Conservation (phyloP, 371 early-diverging fungal genomes). For the Mucor sp. region DNA sequence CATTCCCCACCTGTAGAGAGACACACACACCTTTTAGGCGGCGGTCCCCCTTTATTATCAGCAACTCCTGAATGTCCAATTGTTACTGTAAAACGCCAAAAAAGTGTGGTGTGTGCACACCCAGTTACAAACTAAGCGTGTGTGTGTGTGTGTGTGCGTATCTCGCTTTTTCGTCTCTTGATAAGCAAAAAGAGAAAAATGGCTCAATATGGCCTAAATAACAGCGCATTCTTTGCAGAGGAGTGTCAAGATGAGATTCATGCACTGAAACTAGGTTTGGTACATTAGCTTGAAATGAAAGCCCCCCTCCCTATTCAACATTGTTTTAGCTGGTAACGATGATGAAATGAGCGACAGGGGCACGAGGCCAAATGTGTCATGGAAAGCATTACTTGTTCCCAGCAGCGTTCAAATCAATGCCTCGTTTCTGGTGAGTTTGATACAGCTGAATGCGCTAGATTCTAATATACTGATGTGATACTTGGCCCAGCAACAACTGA, state of each 20-base stretch:
- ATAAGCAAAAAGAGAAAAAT: background rate
- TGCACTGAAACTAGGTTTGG: background rate
- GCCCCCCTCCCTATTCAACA: background rate
- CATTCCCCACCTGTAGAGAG: constrained; percentile 19
- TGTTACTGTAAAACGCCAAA: background rate
- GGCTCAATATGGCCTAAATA: background rate
- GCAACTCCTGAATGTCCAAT: background rate
- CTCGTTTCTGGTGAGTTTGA: background rate
- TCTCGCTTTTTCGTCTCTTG: background rate
- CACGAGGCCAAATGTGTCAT: background rate
- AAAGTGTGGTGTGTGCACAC: background rate
- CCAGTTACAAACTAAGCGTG: background rate
- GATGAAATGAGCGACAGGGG: background rate
- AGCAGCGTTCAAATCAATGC: background rate
- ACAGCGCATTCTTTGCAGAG: background rate
- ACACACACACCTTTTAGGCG: background rate
- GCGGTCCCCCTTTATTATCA: constrained; percentile 8
- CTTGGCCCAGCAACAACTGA: background rate
- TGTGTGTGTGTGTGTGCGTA: background rate
- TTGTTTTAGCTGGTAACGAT: background rate
- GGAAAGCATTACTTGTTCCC: background rate
- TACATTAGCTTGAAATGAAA: background rate
- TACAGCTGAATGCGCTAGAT: background rate
- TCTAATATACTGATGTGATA: background rate
- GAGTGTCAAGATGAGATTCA: background rate